These are phyloP conservation scores for Sporobolomyces phaffii DNA, from an alignment of 768 basidiomycete species.

Conservation along the genomic window DNA sequence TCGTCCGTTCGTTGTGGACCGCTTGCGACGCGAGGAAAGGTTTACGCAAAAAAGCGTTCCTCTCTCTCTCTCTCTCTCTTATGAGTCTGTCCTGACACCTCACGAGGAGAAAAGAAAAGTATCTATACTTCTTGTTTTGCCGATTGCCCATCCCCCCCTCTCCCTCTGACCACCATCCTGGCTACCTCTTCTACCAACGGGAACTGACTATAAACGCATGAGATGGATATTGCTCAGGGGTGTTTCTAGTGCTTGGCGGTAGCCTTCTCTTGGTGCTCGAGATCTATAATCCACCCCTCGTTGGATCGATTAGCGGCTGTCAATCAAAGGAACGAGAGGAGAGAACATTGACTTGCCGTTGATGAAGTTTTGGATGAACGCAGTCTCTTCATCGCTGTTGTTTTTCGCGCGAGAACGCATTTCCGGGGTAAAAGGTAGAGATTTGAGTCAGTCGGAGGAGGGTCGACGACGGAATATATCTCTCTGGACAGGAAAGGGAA, in stretches of 20 bases:
- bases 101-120: too few species aligned
- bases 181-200: too few species aligned
- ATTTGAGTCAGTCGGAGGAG: too few species aligned
- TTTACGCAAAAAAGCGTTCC: background rate
- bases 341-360: constrained; percentile 3
- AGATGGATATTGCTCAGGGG: background rate
- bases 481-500: background rate
- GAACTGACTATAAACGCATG: too few species aligned
- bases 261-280: constrained; percentile 34
- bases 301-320: accelerated
- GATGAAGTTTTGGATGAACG: constrained; percentile 36
- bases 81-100: too few species aligned
- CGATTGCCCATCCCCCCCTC: too few species aligned
- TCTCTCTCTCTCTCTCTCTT: background rate
- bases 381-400: constrained; percentile 24
- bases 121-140: too few species aligned
- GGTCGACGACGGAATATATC: too few species aligned
- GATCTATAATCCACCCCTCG: background rate
- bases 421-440: too few species aligned
- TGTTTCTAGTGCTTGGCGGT: constrained; percentile 8
- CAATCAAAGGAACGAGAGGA: background rate
- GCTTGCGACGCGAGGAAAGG: background rate
- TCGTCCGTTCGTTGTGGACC: background rate
- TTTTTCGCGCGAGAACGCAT: too few species aligned
- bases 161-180: too few species aligned